Evolutionary conservation across 257 asterid species (phyloP).

Genomic region (Fraxinus cuspidata): DNA sequence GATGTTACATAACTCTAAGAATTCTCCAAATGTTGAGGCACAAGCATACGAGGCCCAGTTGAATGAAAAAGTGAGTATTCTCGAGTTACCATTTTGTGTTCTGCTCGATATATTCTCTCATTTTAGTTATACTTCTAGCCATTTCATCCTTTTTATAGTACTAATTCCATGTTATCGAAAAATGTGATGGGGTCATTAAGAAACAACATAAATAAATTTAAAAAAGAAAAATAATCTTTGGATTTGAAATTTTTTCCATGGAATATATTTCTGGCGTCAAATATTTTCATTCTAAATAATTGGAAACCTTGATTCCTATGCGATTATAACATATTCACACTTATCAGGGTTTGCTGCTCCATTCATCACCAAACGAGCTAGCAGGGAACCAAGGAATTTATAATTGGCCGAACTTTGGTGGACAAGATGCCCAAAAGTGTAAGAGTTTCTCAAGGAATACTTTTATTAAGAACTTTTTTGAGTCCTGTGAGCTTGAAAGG

Average conservation of each 20-base stretch:
- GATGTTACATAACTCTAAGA: slow-evolving; percentile 45
- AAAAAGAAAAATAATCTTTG: background rate
- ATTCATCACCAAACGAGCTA: slow-evolving; percentile 21
- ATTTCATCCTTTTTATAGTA: background rate
- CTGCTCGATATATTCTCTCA: slow-evolving; percentile 8
- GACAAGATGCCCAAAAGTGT: slow-evolving; percentile 44
- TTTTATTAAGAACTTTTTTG: slow-evolving; percentile 8
- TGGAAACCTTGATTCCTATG: background rate
- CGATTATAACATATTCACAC: background rate
- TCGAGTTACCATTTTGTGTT: background rate
- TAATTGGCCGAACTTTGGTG: slow-evolving; percentile 35
- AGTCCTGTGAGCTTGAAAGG: slow-evolving; percentile 19
- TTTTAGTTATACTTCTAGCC: background rate
- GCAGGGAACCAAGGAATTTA: slow-evolving; percentile 23
- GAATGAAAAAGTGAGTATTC: slow-evolving; percentile 36
- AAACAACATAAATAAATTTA: background rate
- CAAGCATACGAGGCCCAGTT: slow-evolving; percentile 31
- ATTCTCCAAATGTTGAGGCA: slow-evolving; percentile 36
- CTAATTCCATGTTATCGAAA: background rate
- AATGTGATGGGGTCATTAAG: background rate
- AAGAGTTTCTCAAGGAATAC: slow-evolving; percentile 30
- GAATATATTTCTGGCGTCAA: background rate
- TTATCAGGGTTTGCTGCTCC: slow-evolving; percentile 31
- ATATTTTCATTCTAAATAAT: background rate
- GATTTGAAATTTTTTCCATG: background rate